Evolutionary conservation across 352 stramenopile genomes (phyloP).

Genomic region (Globisporangium mamillatum): DNA sequence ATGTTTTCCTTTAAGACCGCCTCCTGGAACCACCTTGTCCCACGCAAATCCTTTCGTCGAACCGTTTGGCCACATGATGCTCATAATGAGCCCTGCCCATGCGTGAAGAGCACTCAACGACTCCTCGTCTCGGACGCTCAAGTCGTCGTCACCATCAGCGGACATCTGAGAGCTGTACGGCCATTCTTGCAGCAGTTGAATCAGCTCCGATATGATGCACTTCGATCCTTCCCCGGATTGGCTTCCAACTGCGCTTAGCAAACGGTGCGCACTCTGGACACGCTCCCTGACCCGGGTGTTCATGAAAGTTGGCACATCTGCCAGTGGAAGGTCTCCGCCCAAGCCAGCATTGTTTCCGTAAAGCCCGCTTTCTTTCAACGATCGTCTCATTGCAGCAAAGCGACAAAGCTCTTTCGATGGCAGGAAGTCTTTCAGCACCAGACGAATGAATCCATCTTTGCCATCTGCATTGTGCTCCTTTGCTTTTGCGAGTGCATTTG

Average conservation of each 20-base stretch:
- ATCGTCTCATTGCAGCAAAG: slow-evolving; percentile 49
- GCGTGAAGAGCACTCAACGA: slow-evolving; percentile 77
- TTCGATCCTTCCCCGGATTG: slow-evolving; percentile 80
- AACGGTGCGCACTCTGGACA: slow-evolving; percentile 60
- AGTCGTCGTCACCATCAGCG: slow-evolving; percentile 15
- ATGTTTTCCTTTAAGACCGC: slow-evolving; percentile 67
- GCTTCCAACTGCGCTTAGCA: slow-evolving; percentile 63
- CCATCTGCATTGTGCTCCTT: slow-evolving; percentile 27
- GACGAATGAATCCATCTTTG: slow-evolving; percentile 43
- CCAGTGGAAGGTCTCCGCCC: slow-evolving; percentile 31
- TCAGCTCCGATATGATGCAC: slow-evolving; percentile 69
- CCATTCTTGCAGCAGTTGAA: slow-evolving; percentile 70
- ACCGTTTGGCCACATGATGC: slow-evolving; percentile 81
- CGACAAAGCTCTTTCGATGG: slow-evolving; percentile 69
- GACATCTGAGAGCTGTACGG: slow-evolving; percentile 20
- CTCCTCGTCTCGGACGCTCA: slow-evolving; percentile 61
- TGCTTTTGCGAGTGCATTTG: slow-evolving; percentile 60
- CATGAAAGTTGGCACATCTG: slow-evolving; percentile 39
- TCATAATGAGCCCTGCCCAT: slow-evolving; percentile 85
- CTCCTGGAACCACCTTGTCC: slow-evolving; percentile 75
- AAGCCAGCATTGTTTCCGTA: slow-evolving; percentile 36
- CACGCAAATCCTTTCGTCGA: slow-evolving; percentile 74
- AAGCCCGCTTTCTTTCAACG: slow-evolving; percentile 52
- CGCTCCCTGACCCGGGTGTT: slow-evolving; percentile 44
- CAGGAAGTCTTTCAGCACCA: slow-evolving; percentile 68